These are phyloP conservation scores for Plasmodium malariae DNA, from an alignment of 169 alveolate species.

Conservation along the genomic window DNA sequence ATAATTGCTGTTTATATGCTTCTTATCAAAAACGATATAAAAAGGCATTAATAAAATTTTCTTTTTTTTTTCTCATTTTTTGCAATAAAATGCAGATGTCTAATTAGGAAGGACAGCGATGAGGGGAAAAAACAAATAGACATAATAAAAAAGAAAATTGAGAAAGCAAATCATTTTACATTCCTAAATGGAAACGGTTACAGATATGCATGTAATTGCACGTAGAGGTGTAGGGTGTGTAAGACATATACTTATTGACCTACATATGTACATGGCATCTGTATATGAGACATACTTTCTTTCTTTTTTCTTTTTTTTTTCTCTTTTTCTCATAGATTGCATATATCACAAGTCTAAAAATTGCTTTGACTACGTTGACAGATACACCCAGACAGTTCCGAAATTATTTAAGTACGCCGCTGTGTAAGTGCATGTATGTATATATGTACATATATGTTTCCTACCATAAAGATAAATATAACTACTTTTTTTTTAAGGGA, in stretches of 20 bases:
- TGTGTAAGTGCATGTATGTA: background rate
- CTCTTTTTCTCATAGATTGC: conserved; percentile 6
- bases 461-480: background rate
- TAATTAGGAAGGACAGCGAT: conserved; percentile 41
- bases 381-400: conserved; percentile 67
- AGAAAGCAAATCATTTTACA: conserved; percentile 54
- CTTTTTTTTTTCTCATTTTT: conserved; percentile 11
- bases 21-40: too few relatives aligned
- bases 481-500: conserved; percentile 41
- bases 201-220: too few relatives aligned
- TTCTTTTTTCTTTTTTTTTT: background rate
- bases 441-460: background rate
- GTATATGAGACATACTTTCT: too few relatives aligned
- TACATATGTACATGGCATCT: too few relatives aligned
- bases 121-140: conserved; percentile 70
- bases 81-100: conserved; percentile 9
- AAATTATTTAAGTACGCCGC: conserved; percentile 48
- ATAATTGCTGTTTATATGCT: background rate
- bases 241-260: too few relatives aligned
- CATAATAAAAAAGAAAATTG: conserved; percentile 45
- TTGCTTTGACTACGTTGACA: conserved; percentile 62
- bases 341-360: conserved; percentile 56
- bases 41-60: too few relatives aligned
- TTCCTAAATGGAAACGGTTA: conserved; percentile 55
- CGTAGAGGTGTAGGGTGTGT: too few relatives aligned